Conservation (phyloP, 2,329 filamentous ascomycete genomes). For the Monilinia aucupariae region DNA sequence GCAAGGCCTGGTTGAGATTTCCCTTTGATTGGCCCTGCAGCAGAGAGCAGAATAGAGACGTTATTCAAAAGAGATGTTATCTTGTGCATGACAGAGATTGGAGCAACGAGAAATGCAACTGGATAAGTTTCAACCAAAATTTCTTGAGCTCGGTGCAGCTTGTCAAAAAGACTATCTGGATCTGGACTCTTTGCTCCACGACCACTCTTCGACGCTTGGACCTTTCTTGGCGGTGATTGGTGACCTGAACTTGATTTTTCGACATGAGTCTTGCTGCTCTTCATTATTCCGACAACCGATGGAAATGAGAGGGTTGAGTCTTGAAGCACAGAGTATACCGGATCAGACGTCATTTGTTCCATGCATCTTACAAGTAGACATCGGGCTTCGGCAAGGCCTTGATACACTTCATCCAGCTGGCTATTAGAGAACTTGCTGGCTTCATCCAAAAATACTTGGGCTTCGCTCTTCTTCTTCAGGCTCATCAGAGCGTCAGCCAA, state of each 20-base stretch:
- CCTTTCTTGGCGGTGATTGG: conserved; percentile 27
- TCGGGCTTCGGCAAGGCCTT: conserved; percentile 60
- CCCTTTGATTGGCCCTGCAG: conserved; percentile 47
- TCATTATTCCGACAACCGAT: conserved; percentile 44
- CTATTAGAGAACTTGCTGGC: conserved; percentile 43
- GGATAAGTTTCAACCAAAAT: conserved; percentile 58
- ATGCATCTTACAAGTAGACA: conserved; percentile 64
- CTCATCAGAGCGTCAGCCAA: conserved; percentile 45
- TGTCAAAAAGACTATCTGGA: conserved; percentile 37
- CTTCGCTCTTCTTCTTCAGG: conserved; percentile 50
- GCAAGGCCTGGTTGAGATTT: conserved; percentile 51
- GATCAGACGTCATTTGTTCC: conserved; percentile 68
- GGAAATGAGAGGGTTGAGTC: conserved; percentile 91
- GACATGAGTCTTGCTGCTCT: conserved; percentile 21
- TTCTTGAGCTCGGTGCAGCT: conserved; percentile 59
- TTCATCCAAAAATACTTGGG: conserved; percentile 50
- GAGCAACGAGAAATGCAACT: conserved; percentile 45
- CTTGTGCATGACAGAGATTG: conserved; percentile 51
- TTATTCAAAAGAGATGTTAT: conserved; percentile 60
- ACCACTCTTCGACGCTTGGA: conserved; percentile 16
- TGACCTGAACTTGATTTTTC: conserved; percentile 25
- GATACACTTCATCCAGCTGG: conserved; percentile 40
- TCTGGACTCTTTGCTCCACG: conserved; percentile 24
- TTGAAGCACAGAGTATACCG: conserved; percentile 82
- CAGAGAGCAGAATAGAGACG: conserved; percentile 60